Evolutionary conservation across 1,284 basidiomycete species (phyloP), one percentile per base, ranked within the genome.

Genomic region (Malassezia psittaci): DNA sequence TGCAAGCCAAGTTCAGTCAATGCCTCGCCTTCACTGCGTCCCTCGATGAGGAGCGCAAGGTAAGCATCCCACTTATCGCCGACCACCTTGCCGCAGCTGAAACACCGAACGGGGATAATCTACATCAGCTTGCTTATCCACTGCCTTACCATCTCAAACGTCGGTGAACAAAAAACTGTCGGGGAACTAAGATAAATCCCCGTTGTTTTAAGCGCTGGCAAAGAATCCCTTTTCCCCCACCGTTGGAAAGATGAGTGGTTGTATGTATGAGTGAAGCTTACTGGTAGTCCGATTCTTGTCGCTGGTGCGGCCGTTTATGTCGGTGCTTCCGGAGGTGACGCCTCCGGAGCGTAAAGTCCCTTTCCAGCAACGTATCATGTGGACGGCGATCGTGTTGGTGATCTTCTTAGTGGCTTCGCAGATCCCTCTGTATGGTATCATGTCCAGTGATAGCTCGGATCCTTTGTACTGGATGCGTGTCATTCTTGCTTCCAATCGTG

Each of bases 401-500:
- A 73, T 74, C 51, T 74, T 73, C 65, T 57, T 74, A 39, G 69
- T 74, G 50, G 68, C 68, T 3, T 74, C 72, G 42, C 72, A 74
- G 58, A 74, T 74, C 51, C 72, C 72, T 9, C 62, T 74, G 41
- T 74, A 74, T 57, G 72, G 72, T 44, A 74, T 74, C 61, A 69
- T 74, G 63, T 72, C 72, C 13, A 70, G 69, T 42, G 72, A 74
- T 61, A 68, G 66, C 47, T 72, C 69, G 18, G 93, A 98, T 79
- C 93, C 94, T 12, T 83, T 98, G 48, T 96, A 93, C 81, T 98
- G 93, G 93, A 90, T 96, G 85, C 87, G 93, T 79, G 91, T 91
- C 78, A 96, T 98, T 78, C 83, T 96, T 59, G 93, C 94, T 35
- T 94, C 90, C 10, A 98, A 96, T 79, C 83, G 94, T 63, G 93